Percentiles rank a stretch among this genome's conserved stretches.
phyloP scores from a whole-genome alignment of 2,329 filamentous ascomycete genomes.

The Scedosporium dehoogii region DNA sequence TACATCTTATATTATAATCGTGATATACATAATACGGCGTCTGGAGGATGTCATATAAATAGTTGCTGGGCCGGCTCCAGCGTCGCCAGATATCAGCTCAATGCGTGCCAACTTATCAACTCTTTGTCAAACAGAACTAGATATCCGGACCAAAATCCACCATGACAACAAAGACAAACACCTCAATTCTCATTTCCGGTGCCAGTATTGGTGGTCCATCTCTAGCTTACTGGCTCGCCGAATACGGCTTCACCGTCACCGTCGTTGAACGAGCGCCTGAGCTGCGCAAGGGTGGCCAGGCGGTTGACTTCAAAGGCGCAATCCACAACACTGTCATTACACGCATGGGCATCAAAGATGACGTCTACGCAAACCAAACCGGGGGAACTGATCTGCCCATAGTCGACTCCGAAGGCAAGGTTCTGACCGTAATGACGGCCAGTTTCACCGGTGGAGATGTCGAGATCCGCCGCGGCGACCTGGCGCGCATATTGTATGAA shows the following conservation, averaged over 20 bases:
- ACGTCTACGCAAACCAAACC: neutral
- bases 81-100: no score
- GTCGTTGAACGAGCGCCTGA: constrained; percentile 27
- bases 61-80: no score
- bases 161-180: neutral
- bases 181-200: constrained; percentile 18
- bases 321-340: neutral
- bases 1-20: no score
- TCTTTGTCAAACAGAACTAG: no score
- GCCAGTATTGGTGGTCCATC: constrained; percentile 23
- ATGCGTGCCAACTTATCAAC: no score
- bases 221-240: constrained; percentile 20
- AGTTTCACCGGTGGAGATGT: neutral
- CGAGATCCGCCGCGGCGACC: neutral
- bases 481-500: neutral
- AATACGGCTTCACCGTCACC: constrained; percentile 21
- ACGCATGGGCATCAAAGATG: neutral
- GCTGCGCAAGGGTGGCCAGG: constrained; percentile 8
- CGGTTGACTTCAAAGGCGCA: neutral
- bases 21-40: no score
- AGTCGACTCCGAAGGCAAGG: neutral
- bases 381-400: neutral
- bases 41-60: no score
- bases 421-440: neutral
- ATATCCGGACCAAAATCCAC: neutral